Conservation (phyloP, 2,329 filamentous ascomycete genomes). For the Penicillium verrucosum region DNA sequence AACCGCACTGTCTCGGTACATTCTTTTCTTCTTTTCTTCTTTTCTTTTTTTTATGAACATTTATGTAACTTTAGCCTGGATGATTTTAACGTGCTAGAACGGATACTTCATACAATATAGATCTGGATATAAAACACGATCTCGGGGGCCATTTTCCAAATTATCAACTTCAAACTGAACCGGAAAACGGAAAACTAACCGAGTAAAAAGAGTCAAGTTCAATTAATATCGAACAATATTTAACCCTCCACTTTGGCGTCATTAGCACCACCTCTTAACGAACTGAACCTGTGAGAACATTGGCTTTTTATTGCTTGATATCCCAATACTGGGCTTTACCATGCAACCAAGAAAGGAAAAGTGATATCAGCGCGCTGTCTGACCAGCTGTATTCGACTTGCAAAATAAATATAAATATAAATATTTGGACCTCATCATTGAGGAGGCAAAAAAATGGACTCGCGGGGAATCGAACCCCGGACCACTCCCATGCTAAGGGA, state of each 20-base stretch:
- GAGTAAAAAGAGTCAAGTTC: too few species aligned
- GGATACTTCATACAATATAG: not conserved
- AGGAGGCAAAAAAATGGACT: conserved; percentile 30
- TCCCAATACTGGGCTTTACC: too few species aligned
- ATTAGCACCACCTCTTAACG: too few species aligned
- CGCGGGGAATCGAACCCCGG: conserved; percentile 50
- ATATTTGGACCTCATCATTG: not conserved
- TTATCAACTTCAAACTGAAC: too few species aligned
- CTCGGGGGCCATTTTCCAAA: not conserved
- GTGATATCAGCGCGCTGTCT: too few species aligned
- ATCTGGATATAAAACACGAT: not conserved
- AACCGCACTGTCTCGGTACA: not conserved
- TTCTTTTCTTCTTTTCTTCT: not conserved
- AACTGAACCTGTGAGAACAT: too few species aligned
- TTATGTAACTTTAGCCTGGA: not conserved
- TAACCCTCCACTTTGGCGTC: too few species aligned
- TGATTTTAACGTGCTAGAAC: not conserved
- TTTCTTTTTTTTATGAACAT: not conserved
- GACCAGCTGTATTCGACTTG: not conserved
- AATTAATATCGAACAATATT: too few species aligned
- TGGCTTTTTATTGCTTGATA: too few species aligned
- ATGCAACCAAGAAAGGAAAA: too few species aligned
- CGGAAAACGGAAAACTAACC: too few species aligned
- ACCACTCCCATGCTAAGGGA: conserved; percentile 50
- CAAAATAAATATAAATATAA: not conserved